A percentile compares a stretch with the other conserved stretches of the same genome.
Conservation (phyloP, 768 basidiomycete species). For the Rhodotorula paludigena region DNA sequence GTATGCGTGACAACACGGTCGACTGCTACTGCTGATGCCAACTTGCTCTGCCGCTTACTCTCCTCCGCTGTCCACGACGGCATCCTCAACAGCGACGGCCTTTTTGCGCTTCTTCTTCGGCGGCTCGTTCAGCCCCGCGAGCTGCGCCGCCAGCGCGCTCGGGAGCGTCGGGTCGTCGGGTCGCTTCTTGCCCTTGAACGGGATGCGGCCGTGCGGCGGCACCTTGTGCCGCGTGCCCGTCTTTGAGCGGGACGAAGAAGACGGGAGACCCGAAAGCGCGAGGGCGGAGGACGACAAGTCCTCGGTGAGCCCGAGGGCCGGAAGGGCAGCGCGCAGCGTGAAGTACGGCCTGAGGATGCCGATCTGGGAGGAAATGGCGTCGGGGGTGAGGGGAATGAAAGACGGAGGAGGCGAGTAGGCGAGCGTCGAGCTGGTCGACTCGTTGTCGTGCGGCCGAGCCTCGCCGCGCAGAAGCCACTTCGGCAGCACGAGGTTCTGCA, state of each 20-base stretch:
- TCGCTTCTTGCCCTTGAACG: conserved; percentile 29
- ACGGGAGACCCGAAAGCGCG: conserved; percentile 33
- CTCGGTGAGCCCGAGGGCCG: conserved; percentile 21
- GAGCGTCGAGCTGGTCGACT: conserved; percentile 47
- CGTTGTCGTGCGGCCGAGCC: conserved; percentile 49
- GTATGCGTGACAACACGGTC: too few species aligned
- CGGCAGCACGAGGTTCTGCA: conserved; percentile 72
- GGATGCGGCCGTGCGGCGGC: conserved; percentile 13
- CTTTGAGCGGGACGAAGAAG: not conserved
- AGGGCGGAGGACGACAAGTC: not conserved
- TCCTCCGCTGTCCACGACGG: not conserved
- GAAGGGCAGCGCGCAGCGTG: conserved; percentile 11
- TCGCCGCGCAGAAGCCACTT: conserved; percentile 61
- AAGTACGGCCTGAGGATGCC: conserved; percentile 77
- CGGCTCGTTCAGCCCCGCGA: conserved; percentile 10
- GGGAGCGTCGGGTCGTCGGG: conserved; percentile 26
- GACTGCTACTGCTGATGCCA: too few species aligned
- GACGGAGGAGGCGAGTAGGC: conserved; percentile 81
- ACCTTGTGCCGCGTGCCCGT: conserved; percentile 24
- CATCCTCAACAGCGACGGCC: too few species aligned
- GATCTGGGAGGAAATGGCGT: conserved; percentile 70
- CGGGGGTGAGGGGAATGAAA: conserved; percentile 65
- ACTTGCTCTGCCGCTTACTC: too few species aligned
- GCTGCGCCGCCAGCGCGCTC: conserved; percentile 4
- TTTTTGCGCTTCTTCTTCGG: conserved; percentile 11